phyloP scores from a whole-genome alignment of 441 rosid species.

The Sinapis alba region DNA sequence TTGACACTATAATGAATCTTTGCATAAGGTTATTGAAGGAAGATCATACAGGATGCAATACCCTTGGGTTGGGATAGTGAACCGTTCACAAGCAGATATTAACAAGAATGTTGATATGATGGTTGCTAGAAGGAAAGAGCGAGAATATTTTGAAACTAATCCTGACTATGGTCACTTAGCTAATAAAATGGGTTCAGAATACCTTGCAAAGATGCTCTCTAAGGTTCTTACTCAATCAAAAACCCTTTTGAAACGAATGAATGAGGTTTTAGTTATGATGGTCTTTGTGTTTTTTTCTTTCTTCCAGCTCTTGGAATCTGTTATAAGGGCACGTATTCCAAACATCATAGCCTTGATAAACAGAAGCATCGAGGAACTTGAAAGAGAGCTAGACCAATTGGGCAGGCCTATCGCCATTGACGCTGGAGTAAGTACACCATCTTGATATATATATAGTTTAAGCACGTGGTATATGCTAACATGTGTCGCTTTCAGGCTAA shows the following conservation, averaged over 20 bases:
- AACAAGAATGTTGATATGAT: slow-evolving; percentile 92
- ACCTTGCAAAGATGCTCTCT: slow-evolving; percentile 90
- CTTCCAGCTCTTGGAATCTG: slow-evolving; percentile 76
- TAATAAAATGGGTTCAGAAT: slow-evolving; percentile 89
- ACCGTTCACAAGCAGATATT: slow-evolving; percentile 98
- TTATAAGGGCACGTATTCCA: slow-evolving; percentile 82
- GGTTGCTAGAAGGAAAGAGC: slow-evolving; percentile 84
- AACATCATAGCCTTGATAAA: slow-evolving; percentile 78
- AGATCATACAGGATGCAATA: slow-evolving; percentile 75
- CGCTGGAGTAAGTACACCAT: slow-evolving; percentile 89
- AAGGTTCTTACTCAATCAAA: slow-evolving; percentile 43
- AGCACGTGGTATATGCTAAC: too few relatives aligned
- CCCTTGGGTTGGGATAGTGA: slow-evolving; percentile 98
- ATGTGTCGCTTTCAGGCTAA: slow-evolving; percentile 59
- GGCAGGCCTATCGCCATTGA: slow-evolving; percentile 91
- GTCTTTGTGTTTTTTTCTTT: slow-evolving; percentile 19
- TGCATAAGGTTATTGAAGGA: slow-evolving; percentile 79
- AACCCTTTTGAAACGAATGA: neutral
- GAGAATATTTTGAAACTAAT: slow-evolving; percentile 82
- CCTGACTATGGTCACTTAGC: slow-evolving; percentile 90
- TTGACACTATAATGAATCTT: neutral
- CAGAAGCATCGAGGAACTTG: slow-evolving; percentile 83
- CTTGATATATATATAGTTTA: too few relatives aligned
- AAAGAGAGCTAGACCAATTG: slow-evolving; percentile 81
- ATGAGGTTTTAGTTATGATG: neutral